A percentile compares a stretch with the other conserved stretches of the same genome.
Evolutionary conservation across 1,284 basidiomycete species (phyloP).

Genomic region (Exobasidium cylindrosporum): DNA sequence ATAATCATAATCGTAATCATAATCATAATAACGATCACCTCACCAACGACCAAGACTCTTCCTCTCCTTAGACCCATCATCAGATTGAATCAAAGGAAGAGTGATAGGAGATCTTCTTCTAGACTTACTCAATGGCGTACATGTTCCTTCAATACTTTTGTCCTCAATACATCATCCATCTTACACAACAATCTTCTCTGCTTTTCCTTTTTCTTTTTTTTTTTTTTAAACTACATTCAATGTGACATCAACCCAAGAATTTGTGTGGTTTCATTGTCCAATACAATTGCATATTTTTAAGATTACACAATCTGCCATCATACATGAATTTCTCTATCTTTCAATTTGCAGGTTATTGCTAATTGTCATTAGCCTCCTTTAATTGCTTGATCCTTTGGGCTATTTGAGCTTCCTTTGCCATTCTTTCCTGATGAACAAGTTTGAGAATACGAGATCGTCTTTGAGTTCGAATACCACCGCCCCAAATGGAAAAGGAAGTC

Average conservation of each 20-base stretch:
- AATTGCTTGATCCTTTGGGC: neutral
- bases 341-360: neutral
- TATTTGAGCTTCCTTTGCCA: neutral
- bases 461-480: neutral
- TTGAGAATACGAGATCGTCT: neutral
- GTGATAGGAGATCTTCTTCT: too few relatives aligned
- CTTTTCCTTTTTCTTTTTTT: constrained; percentile 2
- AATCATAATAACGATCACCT: neutral
- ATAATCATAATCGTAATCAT: neutral
- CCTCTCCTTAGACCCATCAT: too few relatives aligned
- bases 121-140: too few relatives aligned
- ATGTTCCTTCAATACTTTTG: too few relatives aligned
- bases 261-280: too few relatives aligned
- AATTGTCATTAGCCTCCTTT: neutral
- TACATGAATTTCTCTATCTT: too few relatives aligned
- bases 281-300: too few relatives aligned
- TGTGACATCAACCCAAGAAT: neutral
- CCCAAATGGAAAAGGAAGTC: neutral
- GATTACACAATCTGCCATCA: too few relatives aligned
- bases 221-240: neutral
- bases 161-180: neutral
- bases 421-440: neutral
- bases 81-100: too few relatives aligned
- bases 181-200: neutral
- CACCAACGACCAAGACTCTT: neutral